A percentile compares a stretch with the other conserved stretches of the same genome.
Conservation (phyloP, 306 rosid species). For the Quercus glauca region DNA sequence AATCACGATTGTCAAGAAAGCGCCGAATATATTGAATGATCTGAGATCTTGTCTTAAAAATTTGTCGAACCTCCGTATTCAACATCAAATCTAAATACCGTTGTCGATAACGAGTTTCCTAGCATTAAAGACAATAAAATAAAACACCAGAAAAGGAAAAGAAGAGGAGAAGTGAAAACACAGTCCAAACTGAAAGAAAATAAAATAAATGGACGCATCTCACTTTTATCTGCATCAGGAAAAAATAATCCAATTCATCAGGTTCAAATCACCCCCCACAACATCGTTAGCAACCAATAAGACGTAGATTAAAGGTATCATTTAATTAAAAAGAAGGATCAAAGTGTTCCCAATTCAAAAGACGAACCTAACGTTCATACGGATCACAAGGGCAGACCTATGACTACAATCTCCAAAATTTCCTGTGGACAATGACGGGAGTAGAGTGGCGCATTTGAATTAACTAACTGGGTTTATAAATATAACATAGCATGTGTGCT, state of each 20-base stretch:
- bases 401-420: neutral
- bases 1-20: slow-evolving; percentile 75
- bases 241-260: neutral
- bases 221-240: neutral
- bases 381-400: neutral
- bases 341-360: neutral
- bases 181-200: neutral
- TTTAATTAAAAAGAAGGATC: neutral
- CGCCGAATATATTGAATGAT: slow-evolving; percentile 58
- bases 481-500: neutral
- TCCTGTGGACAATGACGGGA: neutral
- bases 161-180: neutral
- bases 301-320: neutral
- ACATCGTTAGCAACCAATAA: neutral
- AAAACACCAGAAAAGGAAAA: neutral
- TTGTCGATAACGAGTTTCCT: slow-evolving; percentile 94
- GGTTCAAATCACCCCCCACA: neutral
- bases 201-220: neutral
- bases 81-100: slow-evolving; percentile 92
- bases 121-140: neutral
- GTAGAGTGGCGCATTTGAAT: neutral
- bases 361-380: neutral
- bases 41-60: slow-evolving; percentile 76
- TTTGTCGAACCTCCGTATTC: slow-evolving; percentile 72
- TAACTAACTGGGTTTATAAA: neutral